Percentiles rank a stretch among this genome's conserved stretches.
phyloP scores from a whole-genome alignment of 179 eudicot species.

The Gypsophila paniculata region DNA sequence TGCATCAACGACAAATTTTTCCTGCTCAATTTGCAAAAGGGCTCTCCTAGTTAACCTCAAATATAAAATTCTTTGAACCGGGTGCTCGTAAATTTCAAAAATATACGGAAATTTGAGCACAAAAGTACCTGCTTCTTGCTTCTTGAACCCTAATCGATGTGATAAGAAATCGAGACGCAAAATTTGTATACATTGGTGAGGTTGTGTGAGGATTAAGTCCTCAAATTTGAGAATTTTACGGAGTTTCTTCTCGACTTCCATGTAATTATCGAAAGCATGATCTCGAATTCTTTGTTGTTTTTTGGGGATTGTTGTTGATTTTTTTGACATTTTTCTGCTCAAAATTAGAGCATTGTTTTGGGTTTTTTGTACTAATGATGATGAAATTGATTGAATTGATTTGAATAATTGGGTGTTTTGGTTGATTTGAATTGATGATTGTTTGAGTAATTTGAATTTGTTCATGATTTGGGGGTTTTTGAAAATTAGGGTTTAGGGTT shows the following conservation, averaged over 20 bases:
- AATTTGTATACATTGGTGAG: constrained; percentile 32
- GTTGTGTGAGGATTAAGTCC: constrained; percentile 39
- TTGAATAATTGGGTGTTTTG: constrained; percentile 10
- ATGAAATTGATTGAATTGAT: constrained; percentile 19
- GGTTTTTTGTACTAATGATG: background rate
- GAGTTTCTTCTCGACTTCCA: constrained; percentile 46
- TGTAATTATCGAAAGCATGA: constrained; percentile 43
- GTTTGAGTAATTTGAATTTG: constrained; percentile 20
- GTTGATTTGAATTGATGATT: constrained; percentile 6
- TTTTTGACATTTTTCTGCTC: constrained; percentile 34
- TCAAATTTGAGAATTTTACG: constrained; percentile 41
- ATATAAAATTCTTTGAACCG: constrained; percentile 45
- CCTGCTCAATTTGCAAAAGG: constrained; percentile 40
- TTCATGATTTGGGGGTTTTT: constrained; percentile 23
- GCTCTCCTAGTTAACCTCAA: constrained; percentile 41
- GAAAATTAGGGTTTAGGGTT: constrained; percentile 37
- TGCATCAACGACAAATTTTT: constrained; percentile 35
- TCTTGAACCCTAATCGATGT: constrained; percentile 36
- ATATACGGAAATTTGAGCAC: constrained; percentile 44
- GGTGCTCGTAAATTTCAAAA: constrained; percentile 50
- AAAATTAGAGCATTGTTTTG: constrained; percentile 20
- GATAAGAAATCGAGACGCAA: constrained; percentile 34
- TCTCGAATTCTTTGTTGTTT: constrained; percentile 35
- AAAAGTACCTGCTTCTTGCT: constrained; percentile 39
- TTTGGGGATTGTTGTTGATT: constrained; percentile 43